Evolutionary conservation across 371 early-diverging fungal genomes (phyloP).

Genomic region (Lichtheimia hyalospora): DNA sequence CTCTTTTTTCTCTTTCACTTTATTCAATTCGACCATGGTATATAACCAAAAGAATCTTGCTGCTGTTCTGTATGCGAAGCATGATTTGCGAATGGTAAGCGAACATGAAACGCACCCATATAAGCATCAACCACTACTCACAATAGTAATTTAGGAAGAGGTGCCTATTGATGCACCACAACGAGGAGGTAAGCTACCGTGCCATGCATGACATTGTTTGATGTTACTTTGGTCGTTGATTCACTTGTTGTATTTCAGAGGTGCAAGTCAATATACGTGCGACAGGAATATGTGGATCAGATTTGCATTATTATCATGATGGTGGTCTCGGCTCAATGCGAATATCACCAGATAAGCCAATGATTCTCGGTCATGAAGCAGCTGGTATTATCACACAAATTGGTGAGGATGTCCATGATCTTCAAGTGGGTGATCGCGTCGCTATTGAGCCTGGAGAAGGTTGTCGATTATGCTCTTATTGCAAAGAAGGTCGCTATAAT

Average conservation of each 20-base stretch:
- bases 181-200: slow-evolving; percentile 7
- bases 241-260: slow-evolving; percentile 3
- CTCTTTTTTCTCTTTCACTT: too few relatives aligned
- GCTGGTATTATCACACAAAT: slow-evolving; percentile 39
- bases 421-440: slow-evolving; percentile 28
- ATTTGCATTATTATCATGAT: slow-evolving; percentile 23
- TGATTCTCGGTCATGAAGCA: slow-evolving; percentile 45
- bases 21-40: background rate
- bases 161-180: slow-evolving; percentile 8
- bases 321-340: slow-evolving; percentile 13
- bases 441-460: slow-evolving; percentile 29
- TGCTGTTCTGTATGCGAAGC: slow-evolving; percentile 16
- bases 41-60: slow-evolving; percentile 14
- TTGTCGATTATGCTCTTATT: slow-evolving; percentile 19
- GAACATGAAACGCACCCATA: background rate
- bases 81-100: slow-evolving; percentile 17
- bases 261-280: slow-evolving; percentile 21
- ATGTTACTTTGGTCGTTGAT: too few relatives aligned
- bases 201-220: background rate
- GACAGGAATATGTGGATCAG: slow-evolving; percentile 30
- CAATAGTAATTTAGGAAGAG: slow-evolving; percentile 10
- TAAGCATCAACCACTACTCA: background rate
- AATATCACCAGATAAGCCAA: slow-evolving; percentile 13
- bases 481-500: slow-evolving; percentile 24
- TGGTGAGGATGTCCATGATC: slow-evolving; percentile 27